A percentile compares a stretch with the other conserved stretches of the same genome.
phyloP scores from a whole-genome alignment of 441 rosid species.

The Corymbia citriodora region DNA sequence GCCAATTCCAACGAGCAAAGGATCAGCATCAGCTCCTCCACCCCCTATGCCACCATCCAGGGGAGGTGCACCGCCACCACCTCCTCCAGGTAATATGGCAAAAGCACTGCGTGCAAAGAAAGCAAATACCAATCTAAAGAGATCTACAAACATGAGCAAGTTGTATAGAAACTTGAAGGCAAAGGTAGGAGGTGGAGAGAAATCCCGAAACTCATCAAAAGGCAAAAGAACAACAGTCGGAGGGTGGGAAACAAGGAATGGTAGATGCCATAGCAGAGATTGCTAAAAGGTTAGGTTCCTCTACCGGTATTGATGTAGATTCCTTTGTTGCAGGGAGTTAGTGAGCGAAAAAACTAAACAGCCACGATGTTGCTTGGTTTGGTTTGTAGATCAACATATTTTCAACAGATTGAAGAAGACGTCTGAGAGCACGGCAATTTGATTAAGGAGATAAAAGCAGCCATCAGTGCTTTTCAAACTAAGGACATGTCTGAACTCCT shows the following conservation, averaged over 20 bases:
- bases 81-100: slow-evolving; percentile 47
- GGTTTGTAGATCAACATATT: slow-evolving; percentile 5
- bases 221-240: background rate
- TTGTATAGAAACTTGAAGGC: slow-evolving; percentile 64
- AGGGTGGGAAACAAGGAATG: slow-evolving; percentile 11
- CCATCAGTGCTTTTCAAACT: background rate
- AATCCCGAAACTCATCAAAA: background rate
- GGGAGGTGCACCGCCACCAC: slow-evolving; percentile 32
- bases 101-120: slow-evolving; percentile 62
- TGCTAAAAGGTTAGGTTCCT: background rate
- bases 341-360: background rate
- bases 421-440: background rate
- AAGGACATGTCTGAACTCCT: slow-evolving; percentile 8
- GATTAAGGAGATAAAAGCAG: background rate
- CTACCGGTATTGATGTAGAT: background rate
- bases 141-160: slow-evolving; percentile 67
- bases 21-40: slow-evolving; percentile 12
- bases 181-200: slow-evolving; percentile 59
- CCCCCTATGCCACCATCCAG: slow-evolving; percentile 9
- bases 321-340: background rate
- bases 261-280: slow-evolving; percentile 13
- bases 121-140: slow-evolving; percentile 57
- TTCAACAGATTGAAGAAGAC: slow-evolving; percentile 12
- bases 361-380: background rate
- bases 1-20: background rate